Conservation (phyloP, 2,329 filamentous ascomycete species). For the Thelonectria discophora region DNA sequence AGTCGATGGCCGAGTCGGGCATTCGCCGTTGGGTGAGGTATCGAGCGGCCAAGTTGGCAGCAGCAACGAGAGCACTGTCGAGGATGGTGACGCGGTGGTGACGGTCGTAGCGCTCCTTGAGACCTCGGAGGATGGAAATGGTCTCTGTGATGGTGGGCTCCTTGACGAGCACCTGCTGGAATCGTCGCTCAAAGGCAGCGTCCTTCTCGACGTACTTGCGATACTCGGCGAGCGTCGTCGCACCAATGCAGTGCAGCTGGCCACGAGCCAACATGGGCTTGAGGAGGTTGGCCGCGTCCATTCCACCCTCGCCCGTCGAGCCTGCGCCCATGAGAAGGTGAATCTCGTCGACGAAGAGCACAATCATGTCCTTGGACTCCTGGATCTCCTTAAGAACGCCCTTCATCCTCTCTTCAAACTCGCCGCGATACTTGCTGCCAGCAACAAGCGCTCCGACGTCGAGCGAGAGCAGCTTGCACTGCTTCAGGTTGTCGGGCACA, state of each 20-base stretch:
- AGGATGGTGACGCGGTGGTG: slow-evolving; percentile 98
- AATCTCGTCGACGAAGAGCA: slow-evolving; percentile 98
- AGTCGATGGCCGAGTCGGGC: slow-evolving; percentile 94
- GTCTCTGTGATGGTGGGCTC: slow-evolving; percentile 90
- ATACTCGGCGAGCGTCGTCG: slow-evolving; percentile 94
- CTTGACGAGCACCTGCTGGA: slow-evolving; percentile 98
- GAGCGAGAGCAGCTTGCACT: slow-evolving; percentile 92
- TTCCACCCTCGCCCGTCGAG: slow-evolving; percentile 92
- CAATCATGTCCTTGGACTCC: slow-evolving; percentile 93
- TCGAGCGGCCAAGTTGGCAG: slow-evolving; percentile 89
- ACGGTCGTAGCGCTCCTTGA: slow-evolving; percentile 98
- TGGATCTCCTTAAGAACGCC: slow-evolving; percentile 97
- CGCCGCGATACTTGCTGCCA: slow-evolving; percentile 97
- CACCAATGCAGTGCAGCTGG: slow-evolving; percentile 97
- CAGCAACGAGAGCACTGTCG: slow-evolving; percentile 89
- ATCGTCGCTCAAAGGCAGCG: slow-evolving; percentile 95
- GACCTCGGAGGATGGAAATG: slow-evolving; percentile 94
- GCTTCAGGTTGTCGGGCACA: slow-evolving; percentile 92
- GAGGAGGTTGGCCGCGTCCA: slow-evolving; percentile 97
- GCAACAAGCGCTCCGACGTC: slow-evolving; percentile 96
- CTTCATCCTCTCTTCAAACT: slow-evolving; percentile 99
- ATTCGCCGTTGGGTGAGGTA: slow-evolving; percentile 92
- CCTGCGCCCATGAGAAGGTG: slow-evolving; percentile 98
- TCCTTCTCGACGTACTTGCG: slow-evolving; percentile 99
- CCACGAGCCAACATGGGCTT: slow-evolving; percentile 98